Evolutionary conservation across 1,284 basidiomycete species (phyloP).

Genomic region (Naganishia albida): DNA sequence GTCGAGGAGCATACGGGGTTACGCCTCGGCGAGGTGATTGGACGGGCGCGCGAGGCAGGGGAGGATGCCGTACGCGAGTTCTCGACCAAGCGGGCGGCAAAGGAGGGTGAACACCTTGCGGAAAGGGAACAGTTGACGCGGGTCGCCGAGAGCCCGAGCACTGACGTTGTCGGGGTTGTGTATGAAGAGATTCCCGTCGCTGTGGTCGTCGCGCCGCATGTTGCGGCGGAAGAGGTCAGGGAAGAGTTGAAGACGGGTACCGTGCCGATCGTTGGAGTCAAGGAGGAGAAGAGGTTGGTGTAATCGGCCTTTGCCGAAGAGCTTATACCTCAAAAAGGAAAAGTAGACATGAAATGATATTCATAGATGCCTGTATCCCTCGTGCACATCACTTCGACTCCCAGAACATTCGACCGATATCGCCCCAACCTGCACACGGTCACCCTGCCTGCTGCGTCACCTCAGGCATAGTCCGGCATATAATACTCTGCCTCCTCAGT

Average conservation of each 20-base stretch:
- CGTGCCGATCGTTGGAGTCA: constrained; percentile 16
- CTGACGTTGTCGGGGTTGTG: constrained; percentile 47
- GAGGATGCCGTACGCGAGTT: constrained; percentile 31
- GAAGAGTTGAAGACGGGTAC: constrained; percentile 22
- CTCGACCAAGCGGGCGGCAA: constrained; percentile 23
- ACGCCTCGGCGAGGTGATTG: constrained; percentile 66
- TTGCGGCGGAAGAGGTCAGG: constrained; percentile 15
- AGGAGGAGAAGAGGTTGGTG: constrained; percentile 27
- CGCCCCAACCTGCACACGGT: background rate
- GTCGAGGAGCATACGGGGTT: constrained; percentile 71
- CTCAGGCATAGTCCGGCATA: constrained; percentile 18
- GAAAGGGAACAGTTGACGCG: constrained; percentile 18
- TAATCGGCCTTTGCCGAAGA: background rate
- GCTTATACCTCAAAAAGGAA: background rate
- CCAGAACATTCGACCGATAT: background rate
- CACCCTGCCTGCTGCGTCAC: background rate
- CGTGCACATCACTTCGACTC: background rate
- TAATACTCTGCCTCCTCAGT: constrained; percentile 24
- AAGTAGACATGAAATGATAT: background rate
- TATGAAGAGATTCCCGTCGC: constrained; percentile 52
- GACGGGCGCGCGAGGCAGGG: constrained; percentile 49
- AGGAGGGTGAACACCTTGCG: constrained; percentile 28
- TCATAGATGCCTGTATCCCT: constrained; percentile 5
- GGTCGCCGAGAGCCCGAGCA: constrained; percentile 29
- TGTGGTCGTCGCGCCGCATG: constrained; percentile 44